phyloP scores from a whole-genome alignment of 1,284 basidiomycete species.

The Irpex sp. region DNA sequence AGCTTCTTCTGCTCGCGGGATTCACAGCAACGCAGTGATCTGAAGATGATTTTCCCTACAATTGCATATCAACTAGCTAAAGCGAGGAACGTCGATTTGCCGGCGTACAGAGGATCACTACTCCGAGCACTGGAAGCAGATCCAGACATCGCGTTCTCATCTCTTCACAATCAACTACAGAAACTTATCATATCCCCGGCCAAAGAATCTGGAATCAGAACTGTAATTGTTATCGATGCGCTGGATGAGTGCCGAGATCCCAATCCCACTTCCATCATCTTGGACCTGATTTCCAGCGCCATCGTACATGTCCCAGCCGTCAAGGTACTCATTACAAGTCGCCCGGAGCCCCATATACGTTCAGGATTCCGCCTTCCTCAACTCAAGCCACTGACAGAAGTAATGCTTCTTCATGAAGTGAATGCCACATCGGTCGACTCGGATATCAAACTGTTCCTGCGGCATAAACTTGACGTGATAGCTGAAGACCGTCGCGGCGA shows the following conservation, averaged over 20 bases:
- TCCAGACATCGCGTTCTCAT: not conserved
- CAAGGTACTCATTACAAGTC: no score
- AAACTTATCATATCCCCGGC: not conserved
- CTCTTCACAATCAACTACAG: not conserved
- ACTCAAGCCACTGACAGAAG: no score
- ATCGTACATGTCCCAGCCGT: no score
- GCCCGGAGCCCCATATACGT: no score
- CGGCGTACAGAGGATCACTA: not conserved
- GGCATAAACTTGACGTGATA: no score
- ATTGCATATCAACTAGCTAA: slow-evolving; percentile 10
- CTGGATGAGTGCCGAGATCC: not conserved
- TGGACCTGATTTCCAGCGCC: not conserved
- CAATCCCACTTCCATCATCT: not conserved
- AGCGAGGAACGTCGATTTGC: not conserved
- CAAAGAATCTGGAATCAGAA: not conserved
- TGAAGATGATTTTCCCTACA: slow-evolving; percentile 19
- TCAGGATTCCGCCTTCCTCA: no score
- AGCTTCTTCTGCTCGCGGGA: slow-evolving; percentile 28
- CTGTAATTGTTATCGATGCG: not conserved
- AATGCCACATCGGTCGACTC: no score
- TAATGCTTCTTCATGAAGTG: no score
- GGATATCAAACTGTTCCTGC: no score
- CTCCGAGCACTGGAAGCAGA: not conserved
- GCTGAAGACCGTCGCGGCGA: no score
- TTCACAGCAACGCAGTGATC: slow-evolving; percentile 15